Evolutionary conservation across 2,329 filamentous ascomycete species (phyloP).

Genomic region (Cladophialophora yegresii): DNA sequence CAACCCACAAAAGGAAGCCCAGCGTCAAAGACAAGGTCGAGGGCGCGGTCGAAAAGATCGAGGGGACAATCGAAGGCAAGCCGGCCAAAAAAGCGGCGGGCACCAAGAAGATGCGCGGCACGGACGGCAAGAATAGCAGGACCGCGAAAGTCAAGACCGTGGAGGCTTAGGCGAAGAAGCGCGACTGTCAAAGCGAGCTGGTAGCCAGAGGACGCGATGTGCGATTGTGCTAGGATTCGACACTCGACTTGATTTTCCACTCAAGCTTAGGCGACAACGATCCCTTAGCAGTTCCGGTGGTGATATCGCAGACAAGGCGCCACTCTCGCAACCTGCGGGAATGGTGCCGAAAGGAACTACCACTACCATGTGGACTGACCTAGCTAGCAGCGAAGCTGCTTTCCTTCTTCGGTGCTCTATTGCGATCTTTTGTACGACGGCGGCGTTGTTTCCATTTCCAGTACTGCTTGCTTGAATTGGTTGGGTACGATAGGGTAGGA

Average conservation of each 20-base stretch:
- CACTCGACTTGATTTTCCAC: neutral
- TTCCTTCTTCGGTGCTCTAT: neutral
- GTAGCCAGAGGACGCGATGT: neutral
- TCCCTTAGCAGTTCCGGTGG: neutral
- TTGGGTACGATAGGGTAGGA: neutral
- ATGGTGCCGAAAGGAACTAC: neutral
- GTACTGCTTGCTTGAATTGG: neutral
- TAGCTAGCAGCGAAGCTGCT: neutral
- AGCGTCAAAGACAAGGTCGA: slow-evolving; percentile 41
- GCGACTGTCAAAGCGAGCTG: neutral
- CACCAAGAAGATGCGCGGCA: slow-evolving; percentile 42
- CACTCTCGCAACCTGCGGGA: neutral
- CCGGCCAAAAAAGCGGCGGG: slow-evolving; percentile 46
- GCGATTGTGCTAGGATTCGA: neutral
- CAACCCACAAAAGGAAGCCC: slow-evolving; percentile 35
- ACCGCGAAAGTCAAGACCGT: slow-evolving; percentile 9
- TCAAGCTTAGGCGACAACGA: neutral
- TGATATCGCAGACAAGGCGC: neutral
- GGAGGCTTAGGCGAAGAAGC: neutral
- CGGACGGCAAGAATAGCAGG: slow-evolving; percentile 8
- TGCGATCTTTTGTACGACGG: neutral
- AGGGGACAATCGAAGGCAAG: slow-evolving; percentile 38
- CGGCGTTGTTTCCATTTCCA: neutral
- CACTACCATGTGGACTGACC: neutral
- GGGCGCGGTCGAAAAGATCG: slow-evolving; percentile 39